A percentile compares a stretch with the other conserved stretches of the same genome.
Evolutionary conservation across 495 filamentous ascomycete genomes (phyloP).

Genomic region (Penicillium tannophilum): DNA sequence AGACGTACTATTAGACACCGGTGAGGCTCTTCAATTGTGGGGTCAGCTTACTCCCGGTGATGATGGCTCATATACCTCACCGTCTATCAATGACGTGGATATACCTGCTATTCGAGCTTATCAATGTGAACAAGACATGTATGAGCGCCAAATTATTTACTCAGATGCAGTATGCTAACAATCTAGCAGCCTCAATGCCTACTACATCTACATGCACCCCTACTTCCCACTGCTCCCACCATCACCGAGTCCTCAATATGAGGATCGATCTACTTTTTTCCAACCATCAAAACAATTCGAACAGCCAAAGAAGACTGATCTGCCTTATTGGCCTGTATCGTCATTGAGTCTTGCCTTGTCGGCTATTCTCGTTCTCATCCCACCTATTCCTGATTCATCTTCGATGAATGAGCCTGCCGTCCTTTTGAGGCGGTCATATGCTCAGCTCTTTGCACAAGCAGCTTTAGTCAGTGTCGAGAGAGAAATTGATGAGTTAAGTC

Average conservation of each 20-base stretch:
- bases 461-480: constrained; percentile 49
- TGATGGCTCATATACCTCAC: constrained; percentile 21
- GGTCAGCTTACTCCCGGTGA: constrained; percentile 26
- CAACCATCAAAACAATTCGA: constrained; percentile 13
- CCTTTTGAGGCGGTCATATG: constrained; percentile 45
- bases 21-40: constrained; percentile 19
- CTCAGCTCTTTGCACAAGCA: constrained; percentile 51
- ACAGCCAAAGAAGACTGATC: constrained; percentile 17
- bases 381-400: constrained; percentile 38
- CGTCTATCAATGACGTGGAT: constrained; percentile 13
- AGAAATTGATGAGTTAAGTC: constrained; percentile 48
- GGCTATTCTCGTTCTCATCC: constrained; percentile 51
- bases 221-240: constrained; percentile 56
- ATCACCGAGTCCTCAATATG: constrained; percentile 30
- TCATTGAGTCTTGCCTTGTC: constrained; percentile 51
- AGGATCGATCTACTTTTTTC: constrained; percentile 36
- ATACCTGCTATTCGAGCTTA: constrained; percentile 23
- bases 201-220: constrained; percentile 57
- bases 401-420: constrained; percentile 35
- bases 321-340: constrained; percentile 43
- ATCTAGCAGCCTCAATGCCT: constrained; percentile 39
- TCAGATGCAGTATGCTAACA: background rate
- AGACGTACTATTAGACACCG: constrained; percentile 18
- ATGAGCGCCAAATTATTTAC: constrained; percentile 6
- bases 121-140: constrained; percentile 32